These are phyloP conservation scores for Russula olivacea DNA, from an alignment of 768 basidiomycete genomes.

Conservation along the genomic window DNA sequence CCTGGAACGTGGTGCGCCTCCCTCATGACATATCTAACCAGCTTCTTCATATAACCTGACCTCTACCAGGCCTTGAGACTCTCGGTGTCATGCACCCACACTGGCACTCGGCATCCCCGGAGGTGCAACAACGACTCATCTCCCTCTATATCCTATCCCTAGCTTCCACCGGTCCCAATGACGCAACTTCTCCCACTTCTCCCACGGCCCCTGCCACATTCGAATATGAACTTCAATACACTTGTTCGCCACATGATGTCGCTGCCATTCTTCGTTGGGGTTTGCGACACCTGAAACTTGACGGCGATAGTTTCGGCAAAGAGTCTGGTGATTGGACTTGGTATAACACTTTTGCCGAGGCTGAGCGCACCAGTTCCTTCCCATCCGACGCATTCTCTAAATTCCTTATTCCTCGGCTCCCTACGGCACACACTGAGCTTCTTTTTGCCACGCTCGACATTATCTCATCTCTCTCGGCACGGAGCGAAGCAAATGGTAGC, in stretches of 20 bases:
- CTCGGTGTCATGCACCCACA: slow-evolving; percentile 83
- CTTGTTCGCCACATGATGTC: slow-evolving; percentile 67
- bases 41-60: slow-evolving; percentile 1
- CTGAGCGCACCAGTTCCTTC: slow-evolving; percentile 56
- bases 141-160: slow-evolving; percentile 68
- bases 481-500: slow-evolving; percentile 63
- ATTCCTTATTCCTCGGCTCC: slow-evolving; percentile 53
- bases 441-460: slow-evolving; percentile 53
- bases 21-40: slow-evolving; percentile 14
- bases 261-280: slow-evolving; percentile 81
- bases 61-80: slow-evolving; percentile 60
- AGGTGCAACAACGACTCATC: slow-evolving; percentile 61
- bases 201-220: slow-evolving; percentile 47
- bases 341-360: slow-evolving; percentile 59
- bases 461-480: slow-evolving; percentile 64
- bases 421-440: slow-evolving; percentile 52
- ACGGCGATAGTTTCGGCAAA: slow-evolving; percentile 54
- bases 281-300: slow-evolving; percentile 63
- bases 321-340: slow-evolving; percentile 44
- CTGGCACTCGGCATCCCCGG: slow-evolving; percentile 71
- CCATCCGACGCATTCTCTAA: slow-evolving; percentile 59
- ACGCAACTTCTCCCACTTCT: slow-evolving; percentile 48
- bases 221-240: slow-evolving; percentile 56
- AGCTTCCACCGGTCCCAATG: slow-evolving; percentile 40
- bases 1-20: slow-evolving; percentile 50